phyloP scores from a whole-genome alignment of 805 yeast genomes.

The Yueomyces sp. region DNA sequence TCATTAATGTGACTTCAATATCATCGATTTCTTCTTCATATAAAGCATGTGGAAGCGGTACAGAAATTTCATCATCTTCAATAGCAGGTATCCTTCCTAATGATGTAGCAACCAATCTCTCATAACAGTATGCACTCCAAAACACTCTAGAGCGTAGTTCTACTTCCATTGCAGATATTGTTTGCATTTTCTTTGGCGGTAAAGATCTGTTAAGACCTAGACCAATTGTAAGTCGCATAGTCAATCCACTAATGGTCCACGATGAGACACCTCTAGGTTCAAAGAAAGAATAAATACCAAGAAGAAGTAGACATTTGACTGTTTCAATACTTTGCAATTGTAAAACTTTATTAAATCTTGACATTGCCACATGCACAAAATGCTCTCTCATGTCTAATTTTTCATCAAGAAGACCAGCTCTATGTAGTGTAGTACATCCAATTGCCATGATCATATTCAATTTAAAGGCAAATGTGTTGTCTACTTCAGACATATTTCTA shows the following conservation, averaged over 20 bases:
- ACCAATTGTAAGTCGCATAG: conserved; percentile 31
- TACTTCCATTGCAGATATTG: conserved; percentile 23
- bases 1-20: conserved; percentile 27
- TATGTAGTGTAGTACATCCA: conserved; percentile 38
- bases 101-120: conserved; percentile 34
- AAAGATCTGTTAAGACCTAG: conserved; percentile 34
- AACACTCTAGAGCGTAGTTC: conserved; percentile 34
- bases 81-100: conserved; percentile 37
- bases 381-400: conserved; percentile 28
- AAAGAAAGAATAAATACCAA: conserved; percentile 38
- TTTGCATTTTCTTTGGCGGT: conserved; percentile 16
- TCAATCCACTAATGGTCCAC: conserved; percentile 39
- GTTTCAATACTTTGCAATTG: conserved; percentile 29
- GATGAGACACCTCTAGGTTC: conserved; percentile 36
- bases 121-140: conserved; percentile 38
- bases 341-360: conserved; percentile 26
- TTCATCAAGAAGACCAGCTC: conserved; percentile 26
- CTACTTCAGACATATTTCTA: conserved; percentile 11
- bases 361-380: conserved; percentile 30
- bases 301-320: conserved; percentile 28
- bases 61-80: conserved; percentile 37
- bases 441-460: conserved; percentile 40
- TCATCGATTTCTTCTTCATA: conserved; percentile 30
- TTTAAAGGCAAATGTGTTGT: conserved; percentile 28
- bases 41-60: conserved; percentile 28